Evolutionary conservation across 352 stramenopile genomes (phyloP), one percentile per base, ranked within the genome.

Genomic region (Globisporangium recalcitrans): DNA sequence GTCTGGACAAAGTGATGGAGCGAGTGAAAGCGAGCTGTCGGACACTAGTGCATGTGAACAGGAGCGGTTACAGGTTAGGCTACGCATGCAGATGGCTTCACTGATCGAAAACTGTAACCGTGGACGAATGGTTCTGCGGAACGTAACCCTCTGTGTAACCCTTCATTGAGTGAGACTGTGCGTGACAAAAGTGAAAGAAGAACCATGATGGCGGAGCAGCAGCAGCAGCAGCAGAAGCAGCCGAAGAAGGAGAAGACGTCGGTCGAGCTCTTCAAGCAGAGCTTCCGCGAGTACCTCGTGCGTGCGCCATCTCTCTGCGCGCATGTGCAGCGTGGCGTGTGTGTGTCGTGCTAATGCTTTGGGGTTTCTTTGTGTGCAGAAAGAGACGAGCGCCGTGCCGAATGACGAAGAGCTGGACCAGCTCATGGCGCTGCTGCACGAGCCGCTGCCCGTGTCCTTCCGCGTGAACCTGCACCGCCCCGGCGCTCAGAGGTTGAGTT

Each of bases 401-500:
- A 70, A 72, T 31, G 73, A 78, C 13, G 56, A 58, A 8, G 78
- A 95, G 63, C 67, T 93, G 27, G 65, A 82, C 26, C 32, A 71
- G 63, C 77, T 95, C 51, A 84, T 95, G 74, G 73, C 67, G 69
- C 69, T 88, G 54, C 74, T 95, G 49, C 82, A 93, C 66, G 69
- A 85, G 62, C 85, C 85, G 19, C 71, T 95, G 49, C 83, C 85
- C 22, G 71, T 95, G 51, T 92, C 79, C 1, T 95, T 95, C 70
- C 85, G 85, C 55, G 65, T 95, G 26, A 95, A 93, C 65, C 60
- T 91, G 29, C 82, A 92, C 54, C 82, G 81, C 32, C 67, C 73
- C 9, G 80, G 90, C 14, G 74, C 79, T 10, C 31, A 72, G 47
- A 73, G 72, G 80, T 44, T 19, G 6, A 14, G 14, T n/a, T 44